phyloP scores from a whole-genome alignment of 768 basidiomycete species.

The Pisolithus orientalis region DNA sequence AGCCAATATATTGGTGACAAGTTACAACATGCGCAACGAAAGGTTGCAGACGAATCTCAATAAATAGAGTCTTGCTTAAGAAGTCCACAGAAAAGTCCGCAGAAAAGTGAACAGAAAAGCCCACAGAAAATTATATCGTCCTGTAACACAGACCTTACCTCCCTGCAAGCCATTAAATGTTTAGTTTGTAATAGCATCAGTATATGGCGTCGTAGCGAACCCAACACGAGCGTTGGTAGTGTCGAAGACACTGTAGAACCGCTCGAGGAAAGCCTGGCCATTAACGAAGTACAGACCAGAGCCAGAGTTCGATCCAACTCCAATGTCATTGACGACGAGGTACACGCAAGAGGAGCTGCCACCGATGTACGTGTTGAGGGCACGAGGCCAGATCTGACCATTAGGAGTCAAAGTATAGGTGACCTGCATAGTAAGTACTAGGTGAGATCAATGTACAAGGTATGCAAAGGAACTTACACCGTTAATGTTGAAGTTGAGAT shows the following conservation, averaged over 20 bases:
- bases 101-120: too few species aligned
- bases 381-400: conserved; percentile 35
- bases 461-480: conserved; percentile 28
- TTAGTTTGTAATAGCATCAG: conserved; percentile 4
- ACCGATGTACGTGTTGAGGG: background rate
- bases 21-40: too few species aligned
- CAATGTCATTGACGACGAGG: background rate
- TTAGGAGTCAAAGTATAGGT: conserved; percentile 37
- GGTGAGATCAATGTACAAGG: too few species aligned
- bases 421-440: conserved; percentile 6
- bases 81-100: too few species aligned
- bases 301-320: background rate
- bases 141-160: too few species aligned
- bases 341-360: background rate
- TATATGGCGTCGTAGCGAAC: conserved; percentile 28
- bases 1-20: too few species aligned
- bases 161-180: background rate
- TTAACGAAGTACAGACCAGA: background rate
- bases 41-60: too few species aligned
- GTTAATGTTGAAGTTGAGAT: conserved; percentile 50
- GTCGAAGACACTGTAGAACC: conserved; percentile 33
- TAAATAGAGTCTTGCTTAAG: too few species aligned
- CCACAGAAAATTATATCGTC: too few species aligned
- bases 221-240: conserved; percentile 25
- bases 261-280: conserved; percentile 1